Base-by-base conservation (phyloP, 257 asterid species). In the Prunella vulgaris region DNA sequence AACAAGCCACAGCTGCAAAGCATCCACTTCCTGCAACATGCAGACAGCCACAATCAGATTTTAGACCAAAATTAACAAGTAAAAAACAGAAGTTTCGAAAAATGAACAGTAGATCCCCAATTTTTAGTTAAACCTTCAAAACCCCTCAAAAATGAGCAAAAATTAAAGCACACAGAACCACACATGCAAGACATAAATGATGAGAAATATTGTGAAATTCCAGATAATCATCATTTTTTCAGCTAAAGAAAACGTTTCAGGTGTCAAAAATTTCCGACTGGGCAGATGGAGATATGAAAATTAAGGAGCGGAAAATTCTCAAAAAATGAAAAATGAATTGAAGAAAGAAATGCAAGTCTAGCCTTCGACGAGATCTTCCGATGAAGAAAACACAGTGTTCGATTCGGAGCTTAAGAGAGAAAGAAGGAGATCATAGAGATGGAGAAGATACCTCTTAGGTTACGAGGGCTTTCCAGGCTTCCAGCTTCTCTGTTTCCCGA, bases 41-140 rank as follows among this genome's bases (percentile, higher is more conserved):
- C 76, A 74, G 51, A 73, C 5, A 17, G 27, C 22, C 10, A 24
- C 10, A 53, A 53, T 54, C 54, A 60, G 58, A n/a, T 27, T 46
- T 70, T 32, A 24, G 65, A 68, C 52, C 27, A 15, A 37, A 68
- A 64, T 53, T 2, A 15, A 53, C 44, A 53, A 64, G 25, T 6
- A 61, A 67, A 64, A 73, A 37, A 27, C 61, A 57, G 21, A 66
- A 63, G 48, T 67, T 61, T 32, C 3, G 14, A 13, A 35, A 65
- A 73, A 67, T 76, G 75, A 78, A 78, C 70, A 72, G 54, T 60
- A 38, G 77, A 81, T 51, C 81, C 86, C 84, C 68, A 80, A 80
- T 73, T 61, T 66, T 32, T 9, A 25, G 25, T 6, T 46, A 24
- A 67, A 71, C 68, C 68, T 58, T 28, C 44, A 13, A 46, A 63